These are phyloP conservation scores for Fusarium austroafricanum DNA, from an alignment of 2,329 filamentous ascomycete genomes.

Conservation along the genomic window DNA sequence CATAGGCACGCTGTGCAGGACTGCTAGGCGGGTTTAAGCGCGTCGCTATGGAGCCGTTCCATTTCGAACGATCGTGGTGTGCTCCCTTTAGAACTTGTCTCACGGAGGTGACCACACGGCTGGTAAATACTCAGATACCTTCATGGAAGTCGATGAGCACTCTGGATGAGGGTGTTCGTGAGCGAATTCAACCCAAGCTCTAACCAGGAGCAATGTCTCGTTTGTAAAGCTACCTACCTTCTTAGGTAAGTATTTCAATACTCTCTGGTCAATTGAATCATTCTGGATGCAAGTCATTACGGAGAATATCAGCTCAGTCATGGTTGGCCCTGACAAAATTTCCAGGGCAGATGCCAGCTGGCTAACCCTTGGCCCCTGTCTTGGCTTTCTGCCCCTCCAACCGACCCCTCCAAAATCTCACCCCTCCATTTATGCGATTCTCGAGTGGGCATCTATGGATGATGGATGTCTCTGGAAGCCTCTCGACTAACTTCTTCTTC, in stretches of 20 bases:
- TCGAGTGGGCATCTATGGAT: neutral
- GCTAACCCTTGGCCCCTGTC: conserved; percentile 8
- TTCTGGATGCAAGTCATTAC: neutral
- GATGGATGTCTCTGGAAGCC: conserved; percentile 14
- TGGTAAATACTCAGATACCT: too few species aligned
- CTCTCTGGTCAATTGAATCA: neutral
- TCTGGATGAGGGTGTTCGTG: too few species aligned
- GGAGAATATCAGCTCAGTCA: neutral
- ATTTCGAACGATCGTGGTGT: neutral
- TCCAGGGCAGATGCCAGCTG: conserved; percentile 4
- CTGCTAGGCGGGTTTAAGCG: neutral
- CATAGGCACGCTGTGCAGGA: neutral
- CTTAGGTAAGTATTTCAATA: neutral
- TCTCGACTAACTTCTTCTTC: neutral
- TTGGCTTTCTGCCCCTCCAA: conserved; percentile 17
- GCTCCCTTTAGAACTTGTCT: conserved; percentile 1
- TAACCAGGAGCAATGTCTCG: neutral
- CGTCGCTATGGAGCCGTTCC: conserved; percentile 10
- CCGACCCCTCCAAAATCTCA: conserved; percentile 11
- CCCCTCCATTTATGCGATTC: conserved; percentile 4
- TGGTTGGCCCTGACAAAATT: conserved; percentile 8
- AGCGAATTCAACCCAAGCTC: neutral
- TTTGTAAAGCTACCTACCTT: too few species aligned
- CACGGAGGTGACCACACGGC: neutral
- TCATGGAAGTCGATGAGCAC: too few species aligned